Base-by-base conservation (phyloP, 163 green algal genomes). In the Volvox carteri region DNA sequence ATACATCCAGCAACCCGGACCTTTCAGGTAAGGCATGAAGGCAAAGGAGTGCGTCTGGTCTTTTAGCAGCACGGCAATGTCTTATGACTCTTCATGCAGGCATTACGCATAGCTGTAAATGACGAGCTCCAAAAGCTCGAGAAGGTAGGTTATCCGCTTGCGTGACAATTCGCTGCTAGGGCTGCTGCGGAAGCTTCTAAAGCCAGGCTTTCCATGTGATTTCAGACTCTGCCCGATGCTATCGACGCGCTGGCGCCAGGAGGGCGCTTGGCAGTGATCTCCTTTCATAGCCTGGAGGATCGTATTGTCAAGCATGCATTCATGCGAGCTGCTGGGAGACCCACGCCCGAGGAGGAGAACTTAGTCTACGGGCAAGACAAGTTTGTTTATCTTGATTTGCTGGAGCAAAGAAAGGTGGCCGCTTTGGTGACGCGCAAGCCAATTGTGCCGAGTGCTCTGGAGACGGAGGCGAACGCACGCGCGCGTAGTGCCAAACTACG, bases 201-300 rank as follows among this genome's bases (percentile, higher is more conserved):
- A n/a, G n/a, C n/a, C n/a, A n/a, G n/a, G n/a, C n/a, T n/a, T n/a
- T n/a, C n/a, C n/a, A n/a, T n/a, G 3, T 74, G 35, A 46, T 39
- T 35, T n/a, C 62, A 93, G 74, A 96, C 92, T 1, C 87, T 99
- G 33, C 97, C 98, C 0, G 91, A 90, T 0, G 95, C 95, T 3
- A 94, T 99, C 1, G 80, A 91, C 1, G 91, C 90, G 21, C 92
- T 99, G n/a, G 84, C 91, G 0, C 95, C 97, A 5, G 94, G 95
- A 5, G 98, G 98, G 25, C 92, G 97, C 4, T 92, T 99, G 67
- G 96, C 93, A 0, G 93, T 99, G 28, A 99, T 99, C 87, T 96
- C 91, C 42, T 99, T 99, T 90, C 98, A 99, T 91, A 96, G 90
- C 35, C 91, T 99, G 30, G 98, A 99, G 93, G 98, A 99, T 92